Percentiles rank a stretch among this genome's conserved stretches.
These are phyloP conservation scores for Tolypocladium tundrense DNA, from an alignment of 2,329 filamentous ascomycete species.

Conservation along the genomic window DNA sequence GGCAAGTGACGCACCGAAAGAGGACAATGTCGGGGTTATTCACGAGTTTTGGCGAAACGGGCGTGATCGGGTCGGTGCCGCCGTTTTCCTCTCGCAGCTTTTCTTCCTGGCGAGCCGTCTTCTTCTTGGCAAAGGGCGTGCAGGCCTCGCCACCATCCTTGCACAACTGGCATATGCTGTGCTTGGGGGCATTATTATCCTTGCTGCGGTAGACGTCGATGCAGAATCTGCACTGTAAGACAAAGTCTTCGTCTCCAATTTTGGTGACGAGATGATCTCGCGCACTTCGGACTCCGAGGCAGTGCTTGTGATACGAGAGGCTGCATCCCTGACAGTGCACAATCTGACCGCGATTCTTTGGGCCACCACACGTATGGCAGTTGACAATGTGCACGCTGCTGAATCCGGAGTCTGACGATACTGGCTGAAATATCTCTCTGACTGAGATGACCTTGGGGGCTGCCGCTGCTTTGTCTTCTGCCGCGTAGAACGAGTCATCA, in stretches of 20 bases:
- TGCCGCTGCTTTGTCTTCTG: slow-evolving; percentile 32
- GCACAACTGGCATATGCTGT: slow-evolving; percentile 65
- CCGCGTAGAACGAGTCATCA: slow-evolving; percentile 44
- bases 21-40: slow-evolving; percentile 70
- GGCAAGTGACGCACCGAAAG: slow-evolving; percentile 73
- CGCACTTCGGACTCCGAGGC: slow-evolving; percentile 60
- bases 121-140: slow-evolving; percentile 59
- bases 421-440: slow-evolving; percentile 61
- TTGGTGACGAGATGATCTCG: slow-evolving; percentile 91
- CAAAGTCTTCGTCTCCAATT: slow-evolving; percentile 62
- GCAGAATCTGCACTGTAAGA: slow-evolving; percentile 84
- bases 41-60: slow-evolving; percentile 51
- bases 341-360: slow-evolving; percentile 49
- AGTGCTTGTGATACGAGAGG: slow-evolving; percentile 70
- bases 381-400: slow-evolving; percentile 54
- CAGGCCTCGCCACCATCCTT: slow-evolving; percentile 57
- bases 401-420: slow-evolving; percentile 57
- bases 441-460: slow-evolving; percentile 51
- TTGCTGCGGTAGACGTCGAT: slow-evolving; percentile 59
- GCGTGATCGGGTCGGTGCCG: slow-evolving; percentile 65
- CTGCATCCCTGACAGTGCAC: slow-evolving; percentile 90
- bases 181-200: slow-evolving; percentile 57
- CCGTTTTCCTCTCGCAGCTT: slow-evolving; percentile 68
- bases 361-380: slow-evolving; percentile 59
- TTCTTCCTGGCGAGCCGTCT: slow-evolving; percentile 73